These are phyloP conservation scores for Juncus effusus DNA, from an alignment of 176 grass and related monocot genomes.

Conservation along the genomic window DNA sequence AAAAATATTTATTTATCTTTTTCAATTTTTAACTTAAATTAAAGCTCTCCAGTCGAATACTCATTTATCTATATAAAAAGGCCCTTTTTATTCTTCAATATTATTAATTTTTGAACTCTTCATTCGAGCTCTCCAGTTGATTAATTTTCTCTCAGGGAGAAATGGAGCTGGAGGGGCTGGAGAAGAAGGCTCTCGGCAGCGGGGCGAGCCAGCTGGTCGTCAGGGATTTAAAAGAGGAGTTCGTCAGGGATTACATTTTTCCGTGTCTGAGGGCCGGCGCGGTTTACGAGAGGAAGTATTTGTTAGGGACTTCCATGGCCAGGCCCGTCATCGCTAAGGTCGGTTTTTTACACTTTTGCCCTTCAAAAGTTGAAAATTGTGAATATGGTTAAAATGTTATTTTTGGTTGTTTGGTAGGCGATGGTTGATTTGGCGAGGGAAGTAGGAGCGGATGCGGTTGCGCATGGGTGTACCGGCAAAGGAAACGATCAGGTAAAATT, in stretches of 20 bases:
- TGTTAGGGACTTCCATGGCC: slow-evolving; percentile 97
- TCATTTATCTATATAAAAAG: no score
- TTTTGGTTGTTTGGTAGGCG: slow-evolving; percentile 41
- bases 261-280: slow-evolving; percentile 88
- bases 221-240: slow-evolving; percentile 92
- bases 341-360: background rate
- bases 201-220: slow-evolving; percentile 95
- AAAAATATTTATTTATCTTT: no score
- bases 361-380: no score
- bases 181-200: slow-evolving; percentile 89
- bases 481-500: slow-evolving; percentile 88
- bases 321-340: slow-evolving; percentile 98
- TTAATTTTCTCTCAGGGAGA: slow-evolving; percentile 36
- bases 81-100: no score
- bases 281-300: slow-evolving; percentile 97
- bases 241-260: slow-evolving; percentile 87
- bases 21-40: background rate
- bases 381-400: no score
- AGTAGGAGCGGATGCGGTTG: slow-evolving; percentile 87
- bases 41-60: no score
- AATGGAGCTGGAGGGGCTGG: slow-evolving; percentile 89
- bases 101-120: no score
- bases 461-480: slow-evolving; percentile 94
- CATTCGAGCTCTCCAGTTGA: no score
- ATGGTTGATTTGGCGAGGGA: slow-evolving; percentile 95